phyloP scores from a whole-genome alignment of 2,329 filamentous ascomycete genomes.

The Colletotrichum siamense region DNA sequence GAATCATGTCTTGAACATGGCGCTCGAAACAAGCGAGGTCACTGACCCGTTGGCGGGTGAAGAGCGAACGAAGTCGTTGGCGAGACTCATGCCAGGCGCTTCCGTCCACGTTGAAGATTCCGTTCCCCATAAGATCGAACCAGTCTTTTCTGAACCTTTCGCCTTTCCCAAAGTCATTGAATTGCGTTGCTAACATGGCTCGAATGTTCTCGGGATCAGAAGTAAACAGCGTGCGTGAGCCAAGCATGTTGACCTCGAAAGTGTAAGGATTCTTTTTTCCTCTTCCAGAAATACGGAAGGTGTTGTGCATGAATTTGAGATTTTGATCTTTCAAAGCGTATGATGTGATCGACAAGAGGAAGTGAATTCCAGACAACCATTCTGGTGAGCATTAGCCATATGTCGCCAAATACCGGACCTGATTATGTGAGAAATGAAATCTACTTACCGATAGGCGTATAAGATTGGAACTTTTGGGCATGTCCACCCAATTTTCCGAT shows the following conservation, averaged over 20 bases:
- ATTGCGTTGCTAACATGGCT: conserved; percentile 53
- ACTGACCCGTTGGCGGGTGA: conserved; percentile 49
- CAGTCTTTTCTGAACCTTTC: conserved; percentile 44
- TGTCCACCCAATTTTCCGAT: not conserved
- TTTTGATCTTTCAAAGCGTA: not conserved
- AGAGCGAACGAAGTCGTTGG: conserved; percentile 58
- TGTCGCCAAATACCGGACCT: not conserved
- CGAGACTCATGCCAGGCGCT: conserved; percentile 56
- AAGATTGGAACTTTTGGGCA: not conserved
- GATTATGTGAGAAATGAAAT: not conserved
- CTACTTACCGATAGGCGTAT: not conserved
- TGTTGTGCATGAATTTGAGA: not conserved
- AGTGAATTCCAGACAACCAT: not conserved
- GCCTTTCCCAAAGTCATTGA: conserved; percentile 58
- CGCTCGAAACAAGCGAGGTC: conserved; percentile 63
- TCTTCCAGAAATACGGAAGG: not conserved
- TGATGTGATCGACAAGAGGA: not conserved
- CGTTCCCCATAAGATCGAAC: conserved; percentile 55
- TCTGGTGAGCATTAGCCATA: not conserved
- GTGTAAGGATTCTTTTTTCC: not conserved
- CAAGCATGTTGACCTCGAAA: not conserved
- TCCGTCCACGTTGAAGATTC: conserved; percentile 61
- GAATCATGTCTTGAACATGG: conserved; percentile 63
- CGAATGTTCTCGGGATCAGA: conserved; percentile 56
- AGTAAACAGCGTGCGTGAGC: conserved; percentile 42